A percentile compares a stretch with the other conserved stretches of the same genome.
phyloP scores from a whole-genome alignment of 2,329 filamentous ascomycete species.

The Lasiodiplodia sp. region DNA sequence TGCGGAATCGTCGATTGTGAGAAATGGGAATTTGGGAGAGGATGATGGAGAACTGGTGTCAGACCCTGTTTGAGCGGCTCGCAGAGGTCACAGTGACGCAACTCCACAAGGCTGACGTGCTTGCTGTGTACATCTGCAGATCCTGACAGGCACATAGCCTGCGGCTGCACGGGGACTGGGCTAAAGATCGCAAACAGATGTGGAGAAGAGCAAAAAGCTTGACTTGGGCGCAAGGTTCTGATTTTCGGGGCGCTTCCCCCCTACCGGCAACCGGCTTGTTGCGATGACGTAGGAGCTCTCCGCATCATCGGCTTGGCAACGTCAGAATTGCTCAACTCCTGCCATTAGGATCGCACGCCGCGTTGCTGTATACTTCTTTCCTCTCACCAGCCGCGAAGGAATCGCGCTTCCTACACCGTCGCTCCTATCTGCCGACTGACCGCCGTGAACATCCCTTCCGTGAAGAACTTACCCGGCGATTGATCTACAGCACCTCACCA shows the following conservation, averaged over 20 bases:
- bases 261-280: background rate
- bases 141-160: background rate
- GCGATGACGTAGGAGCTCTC: conserved; percentile 16
- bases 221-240: conserved; percentile 5
- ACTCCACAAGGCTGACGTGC: conserved; percentile 21
- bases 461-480: conserved; percentile 8
- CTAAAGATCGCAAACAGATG: conserved; percentile 9
- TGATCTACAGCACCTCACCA: conserved; percentile 22
- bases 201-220: conserved; percentile 25
- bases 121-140: conserved; percentile 1
- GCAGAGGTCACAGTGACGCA: conserved; percentile 19
- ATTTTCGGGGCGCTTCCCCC: conserved; percentile 9
- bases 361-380: background rate
- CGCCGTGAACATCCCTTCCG: conserved; percentile 2
- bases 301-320: background rate
- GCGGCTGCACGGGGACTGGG: conserved; percentile 10
- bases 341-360: conserved; percentile 2
- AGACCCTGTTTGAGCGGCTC: conserved; percentile 11
- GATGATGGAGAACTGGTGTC: background rate
- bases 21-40: background rate
- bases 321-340: conserved; percentile 7
- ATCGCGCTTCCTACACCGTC: background rate
- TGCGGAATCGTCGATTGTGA: background rate
- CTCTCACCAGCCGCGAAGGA: conserved; percentile 1
- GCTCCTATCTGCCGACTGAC: conserved; percentile 35